A percentile compares a stretch with the other conserved stretches of the same genome.
Evolutionary conservation across 441 rosid genomes (phyloP).

Genomic region (Raphanus hybrid): DNA sequence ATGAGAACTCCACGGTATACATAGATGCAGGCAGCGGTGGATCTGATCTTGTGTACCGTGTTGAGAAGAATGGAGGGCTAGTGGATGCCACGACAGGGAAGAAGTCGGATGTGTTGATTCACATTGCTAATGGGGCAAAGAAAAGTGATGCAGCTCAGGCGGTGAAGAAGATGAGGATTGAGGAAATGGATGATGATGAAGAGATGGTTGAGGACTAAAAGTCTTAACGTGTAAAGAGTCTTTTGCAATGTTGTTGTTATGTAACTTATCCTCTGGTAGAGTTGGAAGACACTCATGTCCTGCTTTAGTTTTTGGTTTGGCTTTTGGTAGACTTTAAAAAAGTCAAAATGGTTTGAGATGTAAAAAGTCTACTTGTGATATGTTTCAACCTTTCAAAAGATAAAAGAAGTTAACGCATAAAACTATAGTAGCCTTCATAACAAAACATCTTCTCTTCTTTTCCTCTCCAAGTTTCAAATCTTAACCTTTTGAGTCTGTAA

Average conservation of each 20-base stretch:
- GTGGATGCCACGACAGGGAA: conserved; percentile 80
- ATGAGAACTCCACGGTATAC: conserved; percentile 78
- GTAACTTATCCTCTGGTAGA: not conserved
- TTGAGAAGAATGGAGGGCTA: conserved; percentile 77
- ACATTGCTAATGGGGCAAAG: conserved; percentile 48
- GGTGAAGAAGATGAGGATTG: conserved; percentile 87
- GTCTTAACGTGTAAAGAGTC: not conserved
- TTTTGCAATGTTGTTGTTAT: not conserved
- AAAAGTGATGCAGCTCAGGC: conserved; percentile 73
- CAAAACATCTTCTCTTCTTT: too few species aligned
- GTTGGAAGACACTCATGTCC: not conserved
- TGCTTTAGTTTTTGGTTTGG: not conserved
- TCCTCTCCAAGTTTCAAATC: not conserved
- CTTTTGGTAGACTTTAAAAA: not conserved
- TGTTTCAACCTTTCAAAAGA: not conserved
- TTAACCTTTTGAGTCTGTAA: too few species aligned
- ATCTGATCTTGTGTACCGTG: conserved; percentile 52
- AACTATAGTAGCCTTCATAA: too few species aligned
- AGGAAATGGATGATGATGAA: conserved; percentile 72
- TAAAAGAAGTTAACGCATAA: not conserved
- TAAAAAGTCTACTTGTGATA: not conserved
- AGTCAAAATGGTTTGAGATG: not conserved
- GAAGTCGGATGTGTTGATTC: conserved; percentile 74
- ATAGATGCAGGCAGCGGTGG: conserved; percentile 58
- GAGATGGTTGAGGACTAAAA: conserved; percentile 52